Evolutionary conservation across 1,284 basidiomycete genomes (phyloP), one percentile per base, ranked within the genome.

Genomic region (Phellinidium pouzarii): DNA sequence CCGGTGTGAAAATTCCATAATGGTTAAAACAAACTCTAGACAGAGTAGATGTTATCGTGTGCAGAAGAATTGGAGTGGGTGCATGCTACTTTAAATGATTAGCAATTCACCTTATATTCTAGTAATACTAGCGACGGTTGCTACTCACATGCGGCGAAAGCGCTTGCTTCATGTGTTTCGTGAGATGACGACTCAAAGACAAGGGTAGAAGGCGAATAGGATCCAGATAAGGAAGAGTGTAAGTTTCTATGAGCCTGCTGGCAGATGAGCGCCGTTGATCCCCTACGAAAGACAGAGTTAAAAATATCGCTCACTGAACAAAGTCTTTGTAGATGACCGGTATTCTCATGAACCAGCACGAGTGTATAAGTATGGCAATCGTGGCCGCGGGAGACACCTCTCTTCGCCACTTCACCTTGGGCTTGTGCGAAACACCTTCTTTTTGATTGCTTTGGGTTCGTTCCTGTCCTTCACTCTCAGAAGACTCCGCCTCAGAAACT

Each of bases 151-250:
- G 71, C 44, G 87, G 87, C 41, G 82, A 82, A 55, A 93, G 69
- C 20, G 82, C 80, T 62, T 77, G 75, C 29, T 75, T 68, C 38
- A 75, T 78, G 54, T 86, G 76, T 65, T 81, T 82, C 23, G 82
- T 85, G 54, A 96, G 75, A 66, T 88, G 87, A 31, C 66, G 64
- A 2, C 74, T 73, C 75, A 95, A 79, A 4, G 73, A 72, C 17
- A 61, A 57, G 0, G 93, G 90, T 1, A 96, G 69, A 29, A 79
- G 64, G 14, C 79, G 76, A 25, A 82, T 67, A 31, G 82, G 78
- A 60, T 94, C 86, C 44, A 97, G 74, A 68, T 92, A 96, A 0
- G 93, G 92, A 36, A 97, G 71, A 27, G 80, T 71, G 62, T 87
- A 84, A 20, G 71, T 70, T 59, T 91, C 84, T 43, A 94, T 80